Evolutionary conservation across 139 green algal genomes (phyloP).

Genomic region (Astrephomene gubernaculifera): DNA sequence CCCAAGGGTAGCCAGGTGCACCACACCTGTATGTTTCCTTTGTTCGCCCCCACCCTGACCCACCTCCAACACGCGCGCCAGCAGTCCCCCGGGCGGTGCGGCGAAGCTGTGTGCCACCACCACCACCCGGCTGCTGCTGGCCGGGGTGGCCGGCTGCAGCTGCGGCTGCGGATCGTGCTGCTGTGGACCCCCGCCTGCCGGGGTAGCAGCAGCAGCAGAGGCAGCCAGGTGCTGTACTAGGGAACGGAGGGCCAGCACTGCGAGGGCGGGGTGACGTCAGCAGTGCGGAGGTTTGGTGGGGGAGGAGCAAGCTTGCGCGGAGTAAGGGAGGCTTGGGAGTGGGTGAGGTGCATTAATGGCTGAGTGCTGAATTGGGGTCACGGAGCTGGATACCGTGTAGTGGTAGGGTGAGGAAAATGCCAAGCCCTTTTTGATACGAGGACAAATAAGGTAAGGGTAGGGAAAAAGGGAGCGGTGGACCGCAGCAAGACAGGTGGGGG

Average conservation of each 20-base stretch:
- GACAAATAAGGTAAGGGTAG: too few species aligned
- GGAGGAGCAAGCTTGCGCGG: not conserved
- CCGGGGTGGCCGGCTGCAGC: not conserved
- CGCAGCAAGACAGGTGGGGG: too few species aligned
- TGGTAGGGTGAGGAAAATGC: not conserved
- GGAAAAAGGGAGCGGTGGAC: too few species aligned
- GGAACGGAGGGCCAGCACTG: constrained; percentile 19
- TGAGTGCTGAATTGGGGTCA: too few species aligned
- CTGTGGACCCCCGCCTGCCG: not conserved
- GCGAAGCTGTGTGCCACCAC: constrained; percentile 20
- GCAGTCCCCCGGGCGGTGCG: not conserved
- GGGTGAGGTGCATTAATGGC: too few species aligned
- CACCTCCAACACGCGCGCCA: constrained; percentile 3
- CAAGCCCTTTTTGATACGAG: too few species aligned
- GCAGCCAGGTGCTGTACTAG: constrained; percentile 20
- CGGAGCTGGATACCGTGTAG: too few species aligned
- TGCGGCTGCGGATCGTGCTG: not conserved
- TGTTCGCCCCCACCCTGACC: not conserved
- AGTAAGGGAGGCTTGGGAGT: not conserved
- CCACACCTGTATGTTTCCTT: too few species aligned
- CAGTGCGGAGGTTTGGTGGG: not conserved
- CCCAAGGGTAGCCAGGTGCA: too few species aligned
- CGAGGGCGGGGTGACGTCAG: not conserved
- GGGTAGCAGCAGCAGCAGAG: not conserved
- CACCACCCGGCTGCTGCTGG: not conserved